Conservation (phyloP, 108 stramenopile species). For the Seminavis robusta region DNA sequence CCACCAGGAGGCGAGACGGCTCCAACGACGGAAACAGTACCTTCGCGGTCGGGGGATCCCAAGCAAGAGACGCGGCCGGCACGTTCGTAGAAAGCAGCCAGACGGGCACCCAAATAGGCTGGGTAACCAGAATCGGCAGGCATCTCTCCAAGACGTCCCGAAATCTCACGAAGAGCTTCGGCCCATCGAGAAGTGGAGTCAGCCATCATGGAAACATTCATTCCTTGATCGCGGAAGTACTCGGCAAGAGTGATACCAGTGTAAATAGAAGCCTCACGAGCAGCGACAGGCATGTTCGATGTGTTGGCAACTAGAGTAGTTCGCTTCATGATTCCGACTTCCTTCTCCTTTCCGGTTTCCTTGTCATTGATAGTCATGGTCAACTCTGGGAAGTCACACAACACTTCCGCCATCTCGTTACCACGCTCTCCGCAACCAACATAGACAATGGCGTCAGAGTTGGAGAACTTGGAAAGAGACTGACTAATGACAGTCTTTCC, state of each 20-base stretch:
- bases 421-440: constrained; percentile 96
- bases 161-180: constrained; percentile 99
- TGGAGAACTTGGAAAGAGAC: constrained; percentile 98
- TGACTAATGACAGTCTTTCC: constrained; percentile 99
- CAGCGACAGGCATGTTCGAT: constrained; percentile 99
- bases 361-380: constrained; percentile 93
- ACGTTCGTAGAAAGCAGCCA: constrained; percentile 99
- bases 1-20: constrained; percentile 99
- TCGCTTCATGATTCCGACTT: constrained; percentile 99
- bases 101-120: constrained; percentile 99
- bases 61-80: constrained; percentile 97
- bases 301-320: constrained; percentile 99
- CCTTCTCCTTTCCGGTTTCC: constrained; percentile 75
- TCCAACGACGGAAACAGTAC: constrained; percentile 98
- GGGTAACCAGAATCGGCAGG: constrained; percentile 99
- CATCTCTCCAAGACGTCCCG: constrained; percentile 99
- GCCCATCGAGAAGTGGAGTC: constrained; percentile 99
- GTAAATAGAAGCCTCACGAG: constrained; percentile 99
- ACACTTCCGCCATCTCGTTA: constrained; percentile 99
- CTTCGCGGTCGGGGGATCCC: constrained; percentile 96
- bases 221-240: constrained; percentile 99
- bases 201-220: constrained; percentile 99
- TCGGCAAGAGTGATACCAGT: constrained; percentile 97
- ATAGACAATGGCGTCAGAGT: constrained; percentile 94
- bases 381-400: constrained; percentile 99